Conservation (phyloP, 73 alveolate genomes). For the Tetrahymena thermophila region DNA sequence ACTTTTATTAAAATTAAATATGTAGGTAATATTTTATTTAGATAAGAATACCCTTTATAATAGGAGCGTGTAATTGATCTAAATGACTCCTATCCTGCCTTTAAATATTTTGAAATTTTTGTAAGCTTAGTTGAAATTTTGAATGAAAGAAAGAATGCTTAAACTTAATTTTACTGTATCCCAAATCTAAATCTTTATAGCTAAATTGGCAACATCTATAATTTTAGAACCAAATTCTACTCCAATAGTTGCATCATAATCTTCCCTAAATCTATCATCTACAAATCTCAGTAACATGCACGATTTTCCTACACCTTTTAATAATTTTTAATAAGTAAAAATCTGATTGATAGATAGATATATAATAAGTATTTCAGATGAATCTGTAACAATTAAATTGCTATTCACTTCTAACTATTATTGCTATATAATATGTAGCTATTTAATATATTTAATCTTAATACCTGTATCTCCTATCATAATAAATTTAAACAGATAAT, state of each 20-base stretch:
- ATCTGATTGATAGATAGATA: background rate
- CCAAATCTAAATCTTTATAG: constrained; percentile 75
- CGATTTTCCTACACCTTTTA: constrained; percentile 71
- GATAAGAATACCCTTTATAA: constrained; percentile 17
- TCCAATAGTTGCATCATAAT: constrained; percentile 73
- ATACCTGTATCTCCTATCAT: constrained; percentile 43
- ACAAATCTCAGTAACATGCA: constrained; percentile 63
- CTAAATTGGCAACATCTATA: constrained; percentile 48
- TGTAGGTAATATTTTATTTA: background rate
- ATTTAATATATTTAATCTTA: too few relatives aligned
- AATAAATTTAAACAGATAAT: constrained; percentile 34
- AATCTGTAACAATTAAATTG: background rate
- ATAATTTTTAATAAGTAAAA: background rate
- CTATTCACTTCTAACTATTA: background rate
- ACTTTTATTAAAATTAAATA: background rate
- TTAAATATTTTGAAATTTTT: background rate
- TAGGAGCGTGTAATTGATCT: constrained; percentile 37
- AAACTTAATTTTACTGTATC: constrained; percentile 58
- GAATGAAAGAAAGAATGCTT: background rate
- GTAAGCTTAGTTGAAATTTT: too few relatives aligned
- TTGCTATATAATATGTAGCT: too few relatives aligned
- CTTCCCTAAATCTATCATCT: constrained; percentile 67
- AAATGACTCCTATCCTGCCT: constrained; percentile 44
- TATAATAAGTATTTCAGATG: background rate
- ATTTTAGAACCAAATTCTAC: constrained; percentile 73